Conservation (phyloP, 371 early-diverging fungal species). For the Dinochytrium kinnereticum region DNA sequence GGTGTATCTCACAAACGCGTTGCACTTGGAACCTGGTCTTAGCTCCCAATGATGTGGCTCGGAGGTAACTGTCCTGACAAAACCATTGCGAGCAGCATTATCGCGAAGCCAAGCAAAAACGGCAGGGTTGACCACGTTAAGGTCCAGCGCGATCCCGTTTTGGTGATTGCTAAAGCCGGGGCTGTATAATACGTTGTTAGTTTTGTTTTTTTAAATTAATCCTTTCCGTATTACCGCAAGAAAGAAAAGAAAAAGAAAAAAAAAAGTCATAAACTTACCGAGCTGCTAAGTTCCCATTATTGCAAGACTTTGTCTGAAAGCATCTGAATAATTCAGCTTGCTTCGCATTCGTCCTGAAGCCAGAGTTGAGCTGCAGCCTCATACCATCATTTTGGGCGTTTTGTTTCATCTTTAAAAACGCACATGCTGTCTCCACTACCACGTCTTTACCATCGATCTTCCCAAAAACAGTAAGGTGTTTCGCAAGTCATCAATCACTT, state of each 20-base stretch:
- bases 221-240: not conserved
- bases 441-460: not conserved
- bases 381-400: constrained; percentile 9
- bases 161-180: constrained; percentile 23
- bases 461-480: not conserved
- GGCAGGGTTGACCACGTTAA: constrained; percentile 10
- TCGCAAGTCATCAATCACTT: too few relatives aligned
- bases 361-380: constrained; percentile 4
- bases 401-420: constrained; percentile 12
- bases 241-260: not conserved
- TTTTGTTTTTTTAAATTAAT: too few relatives aligned
- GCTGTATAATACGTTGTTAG: constrained; percentile 2
- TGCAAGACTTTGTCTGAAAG: not conserved
- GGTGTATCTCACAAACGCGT: not conserved
- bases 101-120: constrained; percentile 8
- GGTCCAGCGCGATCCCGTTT: constrained; percentile 23
- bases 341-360: constrained; percentile 17
- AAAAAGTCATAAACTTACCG: not conserved
- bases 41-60: constrained; percentile 21
- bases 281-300: not conserved
- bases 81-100: constrained; percentile 15
- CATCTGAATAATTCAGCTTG: constrained; percentile 9
- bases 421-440: constrained; percentile 2
- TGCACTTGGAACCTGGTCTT: not conserved
- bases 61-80: constrained; percentile 10